phyloP scores from a whole-genome alignment of 345 rosid genomes.

The Angophora floribunda region DNA sequence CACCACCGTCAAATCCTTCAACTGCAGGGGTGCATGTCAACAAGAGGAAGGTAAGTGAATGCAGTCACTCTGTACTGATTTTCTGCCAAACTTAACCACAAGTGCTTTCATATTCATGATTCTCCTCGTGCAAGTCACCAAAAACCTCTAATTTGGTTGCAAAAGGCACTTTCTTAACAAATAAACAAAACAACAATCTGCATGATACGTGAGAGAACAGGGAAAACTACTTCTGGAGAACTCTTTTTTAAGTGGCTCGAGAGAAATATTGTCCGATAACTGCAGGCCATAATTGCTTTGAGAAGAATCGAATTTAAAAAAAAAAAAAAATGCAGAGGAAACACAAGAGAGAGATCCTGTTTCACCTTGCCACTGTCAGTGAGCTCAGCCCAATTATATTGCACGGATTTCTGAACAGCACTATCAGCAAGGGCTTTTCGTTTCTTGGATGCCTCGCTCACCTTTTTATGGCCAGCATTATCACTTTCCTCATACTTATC shows the following conservation, averaged over 20 bases:
- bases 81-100: not conserved
- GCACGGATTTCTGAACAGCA: constrained; percentile 31
- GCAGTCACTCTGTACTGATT: not conserved
- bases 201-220: not conserved
- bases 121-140: not conserved
- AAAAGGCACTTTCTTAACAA: not conserved
- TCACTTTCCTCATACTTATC: constrained; percentile 47
- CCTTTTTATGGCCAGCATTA: constrained; percentile 23
- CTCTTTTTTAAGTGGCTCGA: not conserved
- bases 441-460: constrained; percentile 42
- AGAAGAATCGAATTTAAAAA: not conserved
- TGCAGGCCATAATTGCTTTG: not conserved
- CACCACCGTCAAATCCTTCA: constrained; percentile 68
- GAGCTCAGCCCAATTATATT: constrained; percentile 60
- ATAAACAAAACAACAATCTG: not conserved
- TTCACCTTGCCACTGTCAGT: constrained; percentile 82
- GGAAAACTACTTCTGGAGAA: not conserved
- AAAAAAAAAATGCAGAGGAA: not conserved
- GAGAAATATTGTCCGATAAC: not conserved
- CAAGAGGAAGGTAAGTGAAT: not conserved
- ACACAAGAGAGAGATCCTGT: not conserved
- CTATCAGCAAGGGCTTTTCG: constrained; percentile 48
- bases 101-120: not conserved
- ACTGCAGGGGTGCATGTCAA: constrained; percentile 23
- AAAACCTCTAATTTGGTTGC: not conserved